Base-by-base conservation (phyloP, 2,329 filamentous ascomycete species). In the Sporothrix phasma region DNA sequence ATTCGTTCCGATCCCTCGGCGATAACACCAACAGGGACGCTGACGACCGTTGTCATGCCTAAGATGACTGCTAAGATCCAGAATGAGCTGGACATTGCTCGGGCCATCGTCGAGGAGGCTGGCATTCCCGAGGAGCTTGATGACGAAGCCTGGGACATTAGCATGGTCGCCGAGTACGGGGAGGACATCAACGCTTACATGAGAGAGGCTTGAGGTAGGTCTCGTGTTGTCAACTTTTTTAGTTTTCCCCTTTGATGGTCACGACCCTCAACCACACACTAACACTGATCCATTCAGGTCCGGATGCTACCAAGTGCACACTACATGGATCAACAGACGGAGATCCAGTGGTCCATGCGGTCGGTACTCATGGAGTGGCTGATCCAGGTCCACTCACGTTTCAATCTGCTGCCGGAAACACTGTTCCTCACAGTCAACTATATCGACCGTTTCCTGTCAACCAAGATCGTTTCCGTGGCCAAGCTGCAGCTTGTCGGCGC, bases 281-380 rank as follows among this genome's bases (percentile, higher is more conserved):
- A 11, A 39, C 19, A 10, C 5, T 10, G 39, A 11, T 41, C 22
- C 4, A 10, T 39, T 2, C n/a, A 71, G 70, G 53, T 62, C 19
- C 67, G 66, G n/a, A 70, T 70, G 85, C 81, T 92, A 46, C 94
- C 94, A 1, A 92, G 94, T 71, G 82, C 91, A 3, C 85, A 94
- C 74, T 99, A 99, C 80, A 99, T 99, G 93, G 91, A 96, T 67
- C 87, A 89, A 69, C 94, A 99, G 75, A 87, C 88, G n/a, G 93
- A 97, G 75, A 95, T 99, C 64, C 90, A 96, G 73, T 99, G 94
- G 94, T 96, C 92, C 2, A 99, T 97, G 94, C 90, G 94, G 54
- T 88, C 92, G 5, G 91, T 97, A 24, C 81, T 99, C 63, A 95
- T 99, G 87, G 94, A 97, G 75, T 99, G 94, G 94, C 82, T 99